A percentile compares a stretch with the other conserved stretches of the same genome.
Conservation (phyloP, 176 grass and related monocot species). For the Raddia distichophylla region DNA sequence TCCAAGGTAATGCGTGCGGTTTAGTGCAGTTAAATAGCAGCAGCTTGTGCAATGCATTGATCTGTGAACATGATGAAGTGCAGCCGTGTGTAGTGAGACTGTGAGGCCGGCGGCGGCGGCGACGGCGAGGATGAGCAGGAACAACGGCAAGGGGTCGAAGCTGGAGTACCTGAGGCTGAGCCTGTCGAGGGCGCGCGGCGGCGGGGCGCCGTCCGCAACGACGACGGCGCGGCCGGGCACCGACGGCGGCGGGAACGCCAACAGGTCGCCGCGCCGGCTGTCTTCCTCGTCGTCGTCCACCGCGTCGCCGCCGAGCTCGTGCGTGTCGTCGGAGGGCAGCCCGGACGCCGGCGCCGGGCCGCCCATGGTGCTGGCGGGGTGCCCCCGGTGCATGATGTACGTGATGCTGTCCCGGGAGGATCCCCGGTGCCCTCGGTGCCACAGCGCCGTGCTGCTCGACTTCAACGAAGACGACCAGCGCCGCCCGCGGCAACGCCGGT, state of each 20-base stretch:
- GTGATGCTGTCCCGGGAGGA: constrained; percentile 95
- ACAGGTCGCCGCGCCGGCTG: constrained; percentile 42
- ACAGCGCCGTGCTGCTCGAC: constrained; percentile 87
- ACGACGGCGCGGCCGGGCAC: constrained; percentile 40
- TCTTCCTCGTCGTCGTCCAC: constrained; percentile 59
- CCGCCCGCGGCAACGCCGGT: constrained; percentile 46
- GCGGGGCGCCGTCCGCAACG: constrained; percentile 34
- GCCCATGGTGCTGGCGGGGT: constrained; percentile 84
- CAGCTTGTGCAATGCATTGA: not conserved
- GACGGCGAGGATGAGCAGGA: constrained; percentile 71
- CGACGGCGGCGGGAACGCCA: constrained; percentile 10
- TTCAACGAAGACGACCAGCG: constrained; percentile 70
- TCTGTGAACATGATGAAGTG: constrained; percentile 10
- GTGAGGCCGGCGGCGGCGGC: not conserved
- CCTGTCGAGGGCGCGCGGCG: constrained; percentile 54
- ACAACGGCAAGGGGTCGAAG: constrained; percentile 78
- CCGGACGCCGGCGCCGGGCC: constrained; percentile 55
- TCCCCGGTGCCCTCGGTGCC: constrained; percentile 87
- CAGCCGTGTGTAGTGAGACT: not conserved
- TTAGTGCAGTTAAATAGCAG: not conserved
- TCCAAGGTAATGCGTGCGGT: constrained; percentile 40
- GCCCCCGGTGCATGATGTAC: constrained; percentile 95
- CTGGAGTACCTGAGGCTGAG: constrained; percentile 66
- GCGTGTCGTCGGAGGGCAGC: constrained; percentile 93
- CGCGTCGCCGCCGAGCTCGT: constrained; percentile 86